Evolutionary conservation across 2,329 filamentous ascomycete species (phyloP).

Genomic region (Peltaster fructicola): DNA sequence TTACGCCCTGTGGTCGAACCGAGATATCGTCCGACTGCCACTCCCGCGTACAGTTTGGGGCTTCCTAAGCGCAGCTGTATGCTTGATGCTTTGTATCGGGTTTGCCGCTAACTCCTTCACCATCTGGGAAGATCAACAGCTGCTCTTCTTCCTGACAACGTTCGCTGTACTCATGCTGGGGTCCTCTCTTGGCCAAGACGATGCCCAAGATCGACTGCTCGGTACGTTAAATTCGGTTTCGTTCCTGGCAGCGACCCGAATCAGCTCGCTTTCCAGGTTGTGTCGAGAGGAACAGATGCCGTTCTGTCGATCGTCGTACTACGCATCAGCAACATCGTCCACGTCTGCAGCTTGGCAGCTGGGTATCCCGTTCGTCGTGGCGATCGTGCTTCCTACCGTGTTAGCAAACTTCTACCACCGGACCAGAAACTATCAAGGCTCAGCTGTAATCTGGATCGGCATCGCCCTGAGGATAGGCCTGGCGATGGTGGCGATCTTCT

Average conservation of each 20-base stretch:
- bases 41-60: slow-evolving; percentile 69
- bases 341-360: slow-evolving; percentile 88
- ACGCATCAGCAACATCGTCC: slow-evolving; percentile 76
- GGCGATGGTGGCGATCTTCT: slow-evolving; percentile 61
- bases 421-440: slow-evolving; percentile 76
- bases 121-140: slow-evolving; percentile 94
- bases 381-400: slow-evolving; percentile 52
- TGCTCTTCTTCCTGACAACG: slow-evolving; percentile 76
- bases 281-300: slow-evolving; percentile 98
- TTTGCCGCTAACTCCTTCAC: slow-evolving; percentile 98
- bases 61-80: slow-evolving; percentile 68
- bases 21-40: slow-evolving; percentile 30
- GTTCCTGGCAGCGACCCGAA: slow-evolving; percentile 60
- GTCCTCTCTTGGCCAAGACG: slow-evolving; percentile 56
- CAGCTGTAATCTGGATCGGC: slow-evolving; percentile 70
- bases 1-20: slow-evolving; percentile 24
- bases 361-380: slow-evolving; percentile 56
- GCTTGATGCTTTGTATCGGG: slow-evolving; percentile 72
- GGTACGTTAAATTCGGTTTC: slow-evolving; percentile 71
- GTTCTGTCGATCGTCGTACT: slow-evolving; percentile 88
- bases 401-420: slow-evolving; percentile 63
- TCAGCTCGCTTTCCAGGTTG: slow-evolving; percentile 75
- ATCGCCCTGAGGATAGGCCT: slow-evolving; percentile 62
- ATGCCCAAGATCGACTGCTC: slow-evolving; percentile 49
- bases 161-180: slow-evolving; percentile 64